These are phyloP conservation scores for Solanum acaule DNA, from an alignment of 257 asterid genomes.

Conservation along the genomic window DNA sequence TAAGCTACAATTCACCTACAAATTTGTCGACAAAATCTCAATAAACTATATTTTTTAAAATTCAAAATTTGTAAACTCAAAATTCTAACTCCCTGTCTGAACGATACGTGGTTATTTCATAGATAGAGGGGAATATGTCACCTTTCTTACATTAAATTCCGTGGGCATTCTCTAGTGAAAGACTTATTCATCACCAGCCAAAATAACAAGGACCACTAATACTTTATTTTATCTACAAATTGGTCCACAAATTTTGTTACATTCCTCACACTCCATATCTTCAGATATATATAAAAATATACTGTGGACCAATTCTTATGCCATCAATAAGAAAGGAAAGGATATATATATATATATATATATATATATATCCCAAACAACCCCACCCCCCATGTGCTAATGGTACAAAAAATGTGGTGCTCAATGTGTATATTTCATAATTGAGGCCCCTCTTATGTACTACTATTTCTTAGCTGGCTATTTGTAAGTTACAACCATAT, in stretches of 20 bases:
- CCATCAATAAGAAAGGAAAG: not conserved
- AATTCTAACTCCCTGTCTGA: not conserved
- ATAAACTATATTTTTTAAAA: not conserved
- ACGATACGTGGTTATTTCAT: not conserved
- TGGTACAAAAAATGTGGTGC: not conserved
- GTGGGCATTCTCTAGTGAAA: conserved; percentile 24
- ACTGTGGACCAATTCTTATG: conserved; percentile 12
- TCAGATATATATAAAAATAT: conserved; percentile 7
- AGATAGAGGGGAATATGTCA: not conserved
- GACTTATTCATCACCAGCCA: conserved; percentile 16
- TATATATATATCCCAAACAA: not conserved
- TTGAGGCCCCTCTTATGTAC: not conserved
- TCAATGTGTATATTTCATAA: not conserved
- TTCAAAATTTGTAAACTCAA: not conserved
- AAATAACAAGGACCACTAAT: conserved; percentile 5
- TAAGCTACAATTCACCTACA: not conserved
- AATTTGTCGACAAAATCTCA: not conserved
- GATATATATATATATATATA: not conserved
- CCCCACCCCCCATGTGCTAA: conserved; percentile 8
- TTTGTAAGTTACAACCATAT: not conserved
- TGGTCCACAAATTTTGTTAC: conserved; percentile 21
- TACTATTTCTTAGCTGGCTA: not conserved
- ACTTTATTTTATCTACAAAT: not conserved
- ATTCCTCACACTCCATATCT: conserved; percentile 12
- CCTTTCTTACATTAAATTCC: conserved; percentile 25